Conservation (phyloP, 73 alveolate genomes). For the Uronychia setigera region DNA sequence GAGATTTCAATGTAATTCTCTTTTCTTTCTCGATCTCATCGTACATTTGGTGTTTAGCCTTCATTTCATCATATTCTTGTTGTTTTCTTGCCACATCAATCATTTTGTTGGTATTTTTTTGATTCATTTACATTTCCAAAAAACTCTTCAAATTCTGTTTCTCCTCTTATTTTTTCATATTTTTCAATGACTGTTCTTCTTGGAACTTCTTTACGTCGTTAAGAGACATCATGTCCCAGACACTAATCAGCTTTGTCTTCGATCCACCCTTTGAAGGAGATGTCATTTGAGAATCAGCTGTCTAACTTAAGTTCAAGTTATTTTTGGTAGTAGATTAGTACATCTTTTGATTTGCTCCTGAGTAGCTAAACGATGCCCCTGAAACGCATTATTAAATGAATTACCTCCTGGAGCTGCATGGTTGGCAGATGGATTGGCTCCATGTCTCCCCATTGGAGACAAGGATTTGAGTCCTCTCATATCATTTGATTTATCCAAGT, state of each 20-base stretch:
- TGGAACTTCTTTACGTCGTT: neutral
- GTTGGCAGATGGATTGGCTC: neutral
- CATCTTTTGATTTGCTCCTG: no score
- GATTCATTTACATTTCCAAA: neutral
- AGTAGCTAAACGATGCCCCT: no score
- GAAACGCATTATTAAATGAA: no score
- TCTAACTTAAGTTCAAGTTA: neutral
- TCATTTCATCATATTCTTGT: neutral
- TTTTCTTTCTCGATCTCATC: neutral
- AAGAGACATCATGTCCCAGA: neutral
- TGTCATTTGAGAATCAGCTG: neutral
- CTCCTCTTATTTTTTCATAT: neutral
- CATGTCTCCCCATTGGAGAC: neutral
- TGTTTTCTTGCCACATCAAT: neutral
- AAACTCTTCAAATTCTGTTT: neutral
- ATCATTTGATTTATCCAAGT: no score
- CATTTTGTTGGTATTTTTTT: neutral
- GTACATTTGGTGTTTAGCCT: neutral
- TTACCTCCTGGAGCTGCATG: no score
- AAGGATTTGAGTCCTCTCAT: neutral
- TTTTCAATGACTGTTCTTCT: neutral
- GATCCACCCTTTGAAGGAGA: neutral
- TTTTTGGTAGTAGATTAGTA: neutral
- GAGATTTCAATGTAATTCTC: neutral
- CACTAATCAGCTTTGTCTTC: neutral